Evolutionary conservation across 1,139 yeast genomes (phyloP), one percentile per base, ranked within the genome.

Genomic region (Scheffersomyces lignicola): DNA sequence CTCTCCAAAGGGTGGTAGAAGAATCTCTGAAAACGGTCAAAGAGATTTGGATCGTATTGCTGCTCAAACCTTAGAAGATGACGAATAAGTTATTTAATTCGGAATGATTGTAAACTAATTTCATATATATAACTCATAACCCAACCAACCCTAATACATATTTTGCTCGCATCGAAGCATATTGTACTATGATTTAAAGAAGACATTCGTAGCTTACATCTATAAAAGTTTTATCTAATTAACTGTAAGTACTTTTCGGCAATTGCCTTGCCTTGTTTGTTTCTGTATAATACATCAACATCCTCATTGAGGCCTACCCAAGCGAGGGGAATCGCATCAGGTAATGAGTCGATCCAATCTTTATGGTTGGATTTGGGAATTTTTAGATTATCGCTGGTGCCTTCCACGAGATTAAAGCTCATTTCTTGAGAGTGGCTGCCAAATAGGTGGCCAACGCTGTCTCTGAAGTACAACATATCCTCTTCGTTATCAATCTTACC

Each of bases 1-100:
- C 70, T 82, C 96, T 67, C 87, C 90, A 75, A 89, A 88, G 78
- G 97, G 97, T 73, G 98, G 98, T 73, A 94, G 99, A 84, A 89
- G 92, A 78, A 87, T 92, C 83, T 85, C 97, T 52, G 97, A 89
- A 73, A 87, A 89, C 78, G 99, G 99, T 70, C 97, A 92, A 81
- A 90, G 98, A 85, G 99, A 92, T 80, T 86, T 92, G 80, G 99
- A 92, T 80, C 97, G 98, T 85, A 92, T 92, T 74, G 98, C 98
- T 68, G 96, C 96, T 70, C 97, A 90, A 80, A 88, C 96, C 70
- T 82, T 87, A 73, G 95, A 86, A 77, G 90, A 83, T 63, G 95
- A 86, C 71, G 87, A 82, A 71, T 69, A 69, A 67, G 50, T 57
- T 45, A 51, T 43, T 51, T 47, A 46, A 44, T 43, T 38, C 36